Evolutionary conservation across 176 grass and related monocot genomes (phyloP).

Genomic region (Ampelocalamus luodianensis): DNA sequence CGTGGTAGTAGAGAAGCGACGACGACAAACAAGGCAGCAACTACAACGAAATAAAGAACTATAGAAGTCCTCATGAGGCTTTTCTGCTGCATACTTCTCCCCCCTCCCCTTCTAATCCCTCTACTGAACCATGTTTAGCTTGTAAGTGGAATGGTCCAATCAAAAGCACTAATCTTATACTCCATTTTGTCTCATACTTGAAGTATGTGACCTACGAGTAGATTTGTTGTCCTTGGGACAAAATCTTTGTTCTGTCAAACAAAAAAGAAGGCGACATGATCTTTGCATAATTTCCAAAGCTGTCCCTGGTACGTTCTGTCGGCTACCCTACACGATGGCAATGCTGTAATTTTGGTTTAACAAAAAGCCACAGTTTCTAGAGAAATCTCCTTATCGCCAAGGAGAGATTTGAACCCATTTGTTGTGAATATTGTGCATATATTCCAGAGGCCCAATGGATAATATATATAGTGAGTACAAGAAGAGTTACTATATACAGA

Average conservation of each 20-base stretch:
- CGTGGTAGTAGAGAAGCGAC: conserved; percentile 20
- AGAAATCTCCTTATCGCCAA: not conserved
- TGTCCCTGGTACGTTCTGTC: conserved; percentile 18
- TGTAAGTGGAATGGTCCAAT: not conserved
- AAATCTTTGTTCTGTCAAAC: conserved; percentile 1
- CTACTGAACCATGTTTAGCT: not conserved
- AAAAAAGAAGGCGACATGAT: conserved; percentile 23
- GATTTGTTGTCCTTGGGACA: not conserved
- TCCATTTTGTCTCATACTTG: conserved; percentile 15
- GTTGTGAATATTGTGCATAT: no score
- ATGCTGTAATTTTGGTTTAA: conserved; percentile 14
- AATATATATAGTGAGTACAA: no score
- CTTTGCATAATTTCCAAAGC: conserved; percentile 44
- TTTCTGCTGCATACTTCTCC: not conserved
- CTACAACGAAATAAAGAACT: not conserved
- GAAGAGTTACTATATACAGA: no score
- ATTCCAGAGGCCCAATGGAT: no score
- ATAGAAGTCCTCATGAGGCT: conserved; percentile 19
- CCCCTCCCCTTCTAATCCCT: no score
- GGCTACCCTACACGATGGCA: not conserved
- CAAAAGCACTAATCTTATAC: conserved; percentile 18
- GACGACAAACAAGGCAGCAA: not conserved
- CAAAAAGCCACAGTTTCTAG: no score
- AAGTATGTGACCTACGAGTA: not conserved
- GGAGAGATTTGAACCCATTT: not conserved